Base-by-base conservation (phyloP, 805 yeast genomes). In the Komagataella mondaviorum region DNA sequence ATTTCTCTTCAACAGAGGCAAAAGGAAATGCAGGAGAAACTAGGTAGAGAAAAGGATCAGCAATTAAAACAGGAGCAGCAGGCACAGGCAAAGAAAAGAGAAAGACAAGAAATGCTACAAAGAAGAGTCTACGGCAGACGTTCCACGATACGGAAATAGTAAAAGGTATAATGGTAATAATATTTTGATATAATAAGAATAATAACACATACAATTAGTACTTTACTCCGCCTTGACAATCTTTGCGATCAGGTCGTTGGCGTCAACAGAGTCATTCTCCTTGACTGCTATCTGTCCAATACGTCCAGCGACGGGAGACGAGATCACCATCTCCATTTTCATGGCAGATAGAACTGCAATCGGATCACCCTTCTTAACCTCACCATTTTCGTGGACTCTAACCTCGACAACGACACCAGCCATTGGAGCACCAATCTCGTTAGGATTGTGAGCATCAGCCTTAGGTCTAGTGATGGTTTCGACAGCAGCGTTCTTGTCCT, bases 301-400 rank as follows among this genome's bases (percentile, higher is more conserved):
- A 64, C 77, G 80, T 67, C 99, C 99, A 53, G 83, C 76, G 54
- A 81, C 85, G 51, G 95, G 95, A 20, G 99, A 91, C 66, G 88
- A 80, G 60, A 91, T 90, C 50, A 93, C 95, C 97, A 93, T 93
- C 75, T 93, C 99, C 99, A 91, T 91, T 80, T 91, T 91, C 99
- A 91, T 91, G 56, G 99, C 99, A 65, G 91, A 81, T 65, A 91
- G 77, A 23, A 91, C 96, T 55, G 95, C 95, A 57, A 91, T 68
- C 39, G 96, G 90, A 65, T 91, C 96, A 58, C 99, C 99, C 80
- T 91, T 91, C 79, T 88, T 88, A 57, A 93, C 96, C 57, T 84
- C 85, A 51, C 82, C 77, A 55, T 95, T 96, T 59, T 80, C 79
- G 73, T 88, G 87, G 56, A 89, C 88, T 64, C 95, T 87, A 51